These are phyloP conservation scores for Fusarium pseudograminearum DNA, from an alignment of 2,329 filamentous ascomycete genomes.

Conservation along the genomic window DNA sequence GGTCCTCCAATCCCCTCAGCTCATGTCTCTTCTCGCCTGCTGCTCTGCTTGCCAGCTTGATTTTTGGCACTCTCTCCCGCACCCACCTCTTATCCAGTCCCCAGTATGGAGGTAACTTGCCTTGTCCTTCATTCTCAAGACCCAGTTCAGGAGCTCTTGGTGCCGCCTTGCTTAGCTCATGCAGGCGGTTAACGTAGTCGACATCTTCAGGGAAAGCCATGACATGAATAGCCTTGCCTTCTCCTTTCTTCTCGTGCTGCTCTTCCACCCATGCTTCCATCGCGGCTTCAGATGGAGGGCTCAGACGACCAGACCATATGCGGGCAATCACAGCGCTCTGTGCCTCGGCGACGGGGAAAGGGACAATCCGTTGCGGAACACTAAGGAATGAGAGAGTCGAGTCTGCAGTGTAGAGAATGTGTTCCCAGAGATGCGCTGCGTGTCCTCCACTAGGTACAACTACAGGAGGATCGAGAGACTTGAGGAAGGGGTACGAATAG, in stretches of 20 bases:
- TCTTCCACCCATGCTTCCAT: constrained; percentile 73
- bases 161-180: constrained; percentile 61
- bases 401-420: constrained; percentile 74
- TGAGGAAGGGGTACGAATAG: constrained; percentile 80
- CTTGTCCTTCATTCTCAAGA: constrained; percentile 54
- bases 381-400: constrained; percentile 76
- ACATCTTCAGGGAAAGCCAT: constrained; percentile 65
- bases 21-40: constrained; percentile 53
- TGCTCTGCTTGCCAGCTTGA: constrained; percentile 55
- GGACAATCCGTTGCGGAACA: constrained; percentile 76
- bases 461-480: constrained; percentile 58
- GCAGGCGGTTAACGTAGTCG: constrained; percentile 69
- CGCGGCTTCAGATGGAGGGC: constrained; percentile 63
- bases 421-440: constrained; percentile 77
- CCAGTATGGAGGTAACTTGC: constrained; percentile 57
- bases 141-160: constrained; percentile 43
- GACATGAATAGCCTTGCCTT: constrained; percentile 55
- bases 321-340: constrained; percentile 76
- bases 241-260: constrained; percentile 64
- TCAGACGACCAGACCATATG: constrained; percentile 72
- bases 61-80: constrained; percentile 55
- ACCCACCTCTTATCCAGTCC: constrained; percentile 55
- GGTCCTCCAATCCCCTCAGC: constrained; percentile 52
- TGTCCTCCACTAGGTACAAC: constrained; percentile 71
- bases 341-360: constrained; percentile 77